These are phyloP conservation scores for Suillus decipiens DNA, from an alignment of 768 basidiomycete genomes.

Conservation along the genomic window DNA sequence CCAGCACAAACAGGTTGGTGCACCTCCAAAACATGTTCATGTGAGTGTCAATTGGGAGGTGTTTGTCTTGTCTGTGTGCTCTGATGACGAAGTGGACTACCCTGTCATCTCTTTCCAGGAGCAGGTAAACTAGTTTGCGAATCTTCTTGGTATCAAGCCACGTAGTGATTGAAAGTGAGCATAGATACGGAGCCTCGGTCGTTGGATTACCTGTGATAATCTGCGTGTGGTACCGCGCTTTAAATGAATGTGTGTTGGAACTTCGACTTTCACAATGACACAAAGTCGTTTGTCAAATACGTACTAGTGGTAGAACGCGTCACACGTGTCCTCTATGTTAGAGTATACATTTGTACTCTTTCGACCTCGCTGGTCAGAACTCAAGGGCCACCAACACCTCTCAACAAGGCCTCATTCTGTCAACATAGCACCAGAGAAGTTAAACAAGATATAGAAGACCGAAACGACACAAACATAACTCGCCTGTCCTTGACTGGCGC, in stretches of 20 bases:
- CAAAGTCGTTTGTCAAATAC: background rate
- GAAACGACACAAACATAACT: too few species aligned
- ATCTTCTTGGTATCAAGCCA: background rate
- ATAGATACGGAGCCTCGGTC: background rate
- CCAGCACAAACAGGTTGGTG: background rate
- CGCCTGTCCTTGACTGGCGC: too few species aligned
- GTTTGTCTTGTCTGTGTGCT: background rate
- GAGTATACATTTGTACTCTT: background rate
- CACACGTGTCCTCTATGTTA: background rate
- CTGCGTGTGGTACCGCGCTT: background rate
- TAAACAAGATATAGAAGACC: too few species aligned
- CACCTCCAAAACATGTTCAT: background rate
- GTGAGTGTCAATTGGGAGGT: background rate
- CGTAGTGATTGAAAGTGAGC: background rate
- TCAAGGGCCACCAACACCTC: too few species aligned
- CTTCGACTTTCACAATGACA: too few species aligned
- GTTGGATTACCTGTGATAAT: background rate
- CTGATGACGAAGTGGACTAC: background rate
- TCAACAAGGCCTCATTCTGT: too few species aligned
- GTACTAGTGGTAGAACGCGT: background rate
- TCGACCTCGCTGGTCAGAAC: background rate
- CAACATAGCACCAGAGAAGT: too few species aligned
- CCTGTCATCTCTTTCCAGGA: background rate
- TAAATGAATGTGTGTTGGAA: background rate
- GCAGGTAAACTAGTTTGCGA: background rate